Evolutionary conservation across 805 yeast species (phyloP).

Genomic region (Lipomyces spencermartinsiae): DNA sequence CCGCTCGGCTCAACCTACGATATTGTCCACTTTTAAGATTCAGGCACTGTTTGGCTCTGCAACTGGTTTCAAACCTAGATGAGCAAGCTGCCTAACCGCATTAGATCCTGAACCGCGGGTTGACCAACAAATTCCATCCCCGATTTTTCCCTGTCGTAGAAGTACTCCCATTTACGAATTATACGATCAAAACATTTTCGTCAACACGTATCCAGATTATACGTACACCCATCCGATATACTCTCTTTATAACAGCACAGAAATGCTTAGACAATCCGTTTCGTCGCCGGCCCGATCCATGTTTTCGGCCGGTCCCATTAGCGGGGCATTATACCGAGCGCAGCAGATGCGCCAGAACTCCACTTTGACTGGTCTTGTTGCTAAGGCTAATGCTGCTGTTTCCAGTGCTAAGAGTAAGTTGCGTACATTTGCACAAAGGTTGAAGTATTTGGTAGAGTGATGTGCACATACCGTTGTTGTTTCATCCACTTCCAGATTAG

Average conservation of each 20-base stretch:
- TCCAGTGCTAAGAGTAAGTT: slow-evolving; percentile 55
- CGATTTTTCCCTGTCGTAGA: neutral
- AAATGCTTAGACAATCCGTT: slow-evolving; percentile 31
- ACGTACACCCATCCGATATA: neutral
- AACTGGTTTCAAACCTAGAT: slow-evolving; percentile 1
- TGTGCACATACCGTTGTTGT: neutral
- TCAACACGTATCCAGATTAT: neutral
- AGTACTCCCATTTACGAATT: neutral
- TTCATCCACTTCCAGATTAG: neutral
- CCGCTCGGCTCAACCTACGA: neutral
- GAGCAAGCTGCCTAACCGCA: neutral
- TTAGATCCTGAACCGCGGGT: neutral
- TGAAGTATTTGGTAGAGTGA: neutral
- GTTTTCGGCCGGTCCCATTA: slow-evolving; percentile 23
- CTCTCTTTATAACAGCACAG: neutral
- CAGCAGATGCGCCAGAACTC: slow-evolving; percentile 32
- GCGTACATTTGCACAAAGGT: neutral
- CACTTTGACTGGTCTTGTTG: slow-evolving; percentile 78
- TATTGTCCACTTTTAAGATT: neutral
- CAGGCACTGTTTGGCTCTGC: neutral
- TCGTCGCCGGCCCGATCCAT: slow-evolving; percentile 30
- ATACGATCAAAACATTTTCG: neutral
- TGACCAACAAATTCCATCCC: neutral
- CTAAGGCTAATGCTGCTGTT: slow-evolving; percentile 95
- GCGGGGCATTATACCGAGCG: slow-evolving; percentile 26